phyloP scores from a whole-genome alignment of 176 grass and related monocot genomes.

The Carex cristatella region DNA sequence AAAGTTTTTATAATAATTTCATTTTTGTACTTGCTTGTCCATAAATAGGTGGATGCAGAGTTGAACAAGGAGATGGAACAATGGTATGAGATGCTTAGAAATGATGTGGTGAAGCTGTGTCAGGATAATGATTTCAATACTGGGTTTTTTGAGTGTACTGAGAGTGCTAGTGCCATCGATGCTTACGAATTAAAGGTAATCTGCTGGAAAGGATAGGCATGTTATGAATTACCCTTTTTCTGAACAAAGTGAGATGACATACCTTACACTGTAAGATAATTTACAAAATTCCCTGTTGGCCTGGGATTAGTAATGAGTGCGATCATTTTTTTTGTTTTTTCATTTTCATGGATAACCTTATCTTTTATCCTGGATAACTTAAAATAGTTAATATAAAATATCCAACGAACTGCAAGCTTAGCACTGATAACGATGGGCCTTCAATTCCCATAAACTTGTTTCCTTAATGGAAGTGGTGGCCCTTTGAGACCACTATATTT shows the following conservation, averaged over 20 bases:
- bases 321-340: neutral
- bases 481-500: neutral
- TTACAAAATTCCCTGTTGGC: neutral
- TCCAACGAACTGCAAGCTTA: neutral
- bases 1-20: neutral
- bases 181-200: constrained; percentile 96
- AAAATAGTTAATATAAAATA: neutral
- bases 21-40: constrained; percentile 3
- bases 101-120: constrained; percentile 78
- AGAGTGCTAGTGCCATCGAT: constrained; percentile 71
- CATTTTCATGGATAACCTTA: neutral
- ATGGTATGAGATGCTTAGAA: constrained; percentile 84
- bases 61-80: constrained; percentile 92
- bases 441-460: neutral
- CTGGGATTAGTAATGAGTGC: neutral
- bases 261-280: neutral
- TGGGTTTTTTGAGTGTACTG: constrained; percentile 87
- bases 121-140: constrained; percentile 83
- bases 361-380: neutral
- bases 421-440: too few species aligned
- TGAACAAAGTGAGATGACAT: neutral
- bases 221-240: neutral
- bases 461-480: neutral
- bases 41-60: constrained; percentile 60
- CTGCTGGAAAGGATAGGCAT: neutral